phyloP scores from a whole-genome alignment of 306 rosid species.

The Geum urbanum region DNA sequence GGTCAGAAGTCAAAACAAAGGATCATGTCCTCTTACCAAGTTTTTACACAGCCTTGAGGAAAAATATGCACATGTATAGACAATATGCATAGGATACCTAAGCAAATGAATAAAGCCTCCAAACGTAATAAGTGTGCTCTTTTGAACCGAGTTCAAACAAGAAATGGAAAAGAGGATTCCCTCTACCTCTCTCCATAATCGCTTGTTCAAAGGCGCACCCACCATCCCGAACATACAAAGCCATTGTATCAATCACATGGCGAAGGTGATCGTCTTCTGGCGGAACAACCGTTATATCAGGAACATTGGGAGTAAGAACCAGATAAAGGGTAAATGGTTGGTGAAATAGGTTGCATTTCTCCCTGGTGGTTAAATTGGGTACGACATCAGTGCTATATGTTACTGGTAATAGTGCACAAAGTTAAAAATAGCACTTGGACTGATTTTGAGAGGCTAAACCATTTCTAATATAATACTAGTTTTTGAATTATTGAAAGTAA shows the following conservation, averaged over 20 bases:
- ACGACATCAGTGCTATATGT: background rate
- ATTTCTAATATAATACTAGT: background rate
- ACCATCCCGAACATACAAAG: slow-evolving; percentile 90
- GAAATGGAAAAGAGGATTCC: slow-evolving; percentile 89
- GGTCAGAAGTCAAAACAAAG: background rate
- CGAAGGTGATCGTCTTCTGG: slow-evolving; percentile 86
- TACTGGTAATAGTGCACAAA: background rate
- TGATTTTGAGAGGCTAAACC: background rate
- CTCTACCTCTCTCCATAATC: slow-evolving; percentile 99
- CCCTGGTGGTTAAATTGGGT: background rate
- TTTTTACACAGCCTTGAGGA: background rate
- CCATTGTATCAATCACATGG: slow-evolving; percentile 96
- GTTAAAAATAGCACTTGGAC: background rate
- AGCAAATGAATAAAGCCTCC: slow-evolving; percentile 99
- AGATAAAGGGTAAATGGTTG: background rate
- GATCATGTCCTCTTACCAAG: background rate
- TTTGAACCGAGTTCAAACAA: slow-evolving; percentile 96
- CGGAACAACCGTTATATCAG: slow-evolving; percentile 84
- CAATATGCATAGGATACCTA: slow-evolving; percentile 49
- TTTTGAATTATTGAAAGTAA: slow-evolving; percentile 5
- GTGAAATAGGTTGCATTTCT: background rate
- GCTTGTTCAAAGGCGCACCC: slow-evolving; percentile 99
- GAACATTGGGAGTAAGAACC: slow-evolving; percentile 89
- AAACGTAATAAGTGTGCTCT: slow-evolving; percentile 97
- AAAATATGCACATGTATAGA: background rate